Evolutionary conservation across 495 filamentous ascomycete species (phyloP).

Genomic region (Umbilicaria muhlenbergii): DNA sequence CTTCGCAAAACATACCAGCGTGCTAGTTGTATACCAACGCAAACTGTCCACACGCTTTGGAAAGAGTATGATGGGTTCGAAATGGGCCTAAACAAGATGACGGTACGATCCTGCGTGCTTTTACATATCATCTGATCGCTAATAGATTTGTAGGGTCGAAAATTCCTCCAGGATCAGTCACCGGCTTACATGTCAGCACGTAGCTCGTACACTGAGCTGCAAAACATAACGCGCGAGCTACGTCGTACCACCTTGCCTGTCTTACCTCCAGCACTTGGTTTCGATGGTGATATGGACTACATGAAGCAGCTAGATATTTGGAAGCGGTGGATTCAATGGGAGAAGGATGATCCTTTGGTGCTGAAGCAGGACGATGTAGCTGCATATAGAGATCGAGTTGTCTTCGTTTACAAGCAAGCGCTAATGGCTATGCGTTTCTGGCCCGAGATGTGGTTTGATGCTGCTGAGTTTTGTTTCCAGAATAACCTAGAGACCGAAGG

Average conservation of each 20-base stretch:
- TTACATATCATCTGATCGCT: neutral
- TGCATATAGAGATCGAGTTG: conserved; percentile 56
- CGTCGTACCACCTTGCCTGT: conserved; percentile 61
- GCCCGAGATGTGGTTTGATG: conserved; percentile 91
- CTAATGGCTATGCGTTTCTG: conserved; percentile 87
- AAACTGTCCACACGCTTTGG: conserved; percentile 69
- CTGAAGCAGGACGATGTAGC: conserved; percentile 60
- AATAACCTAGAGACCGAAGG: conserved; percentile 56
- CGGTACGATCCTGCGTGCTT: conserved; percentile 31
- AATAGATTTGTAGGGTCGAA: conserved; percentile 50
- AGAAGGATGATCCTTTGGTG: conserved; percentile 80
- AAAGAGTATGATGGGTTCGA: conserved; percentile 97
- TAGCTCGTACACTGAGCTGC: conserved; percentile 64
- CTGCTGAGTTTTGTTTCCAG: conserved; percentile 79
- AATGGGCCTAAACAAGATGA: conserved; percentile 77
- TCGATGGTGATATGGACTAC: conserved; percentile 77
- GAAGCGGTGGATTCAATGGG: conserved; percentile 89
- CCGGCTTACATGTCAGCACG: conserved; percentile 88
- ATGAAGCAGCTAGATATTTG: conserved; percentile 75
- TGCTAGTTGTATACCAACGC: conserved; percentile 69
- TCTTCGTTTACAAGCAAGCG: conserved; percentile 88
- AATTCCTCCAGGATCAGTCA: conserved; percentile 81
- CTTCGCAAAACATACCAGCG: conserved; percentile 82
- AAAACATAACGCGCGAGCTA: conserved; percentile 69
- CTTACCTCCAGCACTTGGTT: conserved; percentile 70